These are phyloP conservation scores for Paecilomyces dactylethromorphus DNA, from an alignment of 2,329 filamentous ascomycete genomes.

Conservation along the genomic window DNA sequence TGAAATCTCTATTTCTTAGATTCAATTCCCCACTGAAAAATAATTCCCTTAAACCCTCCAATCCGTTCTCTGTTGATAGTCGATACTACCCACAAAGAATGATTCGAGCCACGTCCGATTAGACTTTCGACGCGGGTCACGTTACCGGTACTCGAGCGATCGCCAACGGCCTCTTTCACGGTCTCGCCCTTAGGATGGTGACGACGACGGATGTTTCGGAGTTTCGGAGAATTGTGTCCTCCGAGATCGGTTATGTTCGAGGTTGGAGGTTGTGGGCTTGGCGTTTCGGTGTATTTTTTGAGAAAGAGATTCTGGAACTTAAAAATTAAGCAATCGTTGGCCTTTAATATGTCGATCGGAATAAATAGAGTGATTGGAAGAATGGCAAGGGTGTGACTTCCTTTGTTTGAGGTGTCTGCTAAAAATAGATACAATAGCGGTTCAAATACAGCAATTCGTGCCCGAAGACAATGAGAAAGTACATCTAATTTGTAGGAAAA, in stretches of 20 bases:
- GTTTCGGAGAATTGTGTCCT: not conserved
- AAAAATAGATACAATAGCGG: no score
- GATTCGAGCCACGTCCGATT: slow-evolving; percentile 10
- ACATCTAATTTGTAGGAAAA: not conserved
- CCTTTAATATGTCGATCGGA: no score
- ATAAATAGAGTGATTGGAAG: not conserved
- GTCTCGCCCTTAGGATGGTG: not conserved
- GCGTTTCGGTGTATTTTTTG: not conserved
- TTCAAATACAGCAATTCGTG: no score
- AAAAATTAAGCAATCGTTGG: no score
- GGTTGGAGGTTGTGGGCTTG: not conserved
- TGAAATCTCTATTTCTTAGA: not conserved
- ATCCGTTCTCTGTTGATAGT: not conserved
- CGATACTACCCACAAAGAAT: not conserved
- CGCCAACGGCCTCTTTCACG: not conserved
- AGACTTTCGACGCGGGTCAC: slow-evolving; percentile 11
- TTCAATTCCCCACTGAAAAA: not conserved
- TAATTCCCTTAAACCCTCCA: not conserved
- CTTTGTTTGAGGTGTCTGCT: no score
- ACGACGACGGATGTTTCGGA: not conserved
- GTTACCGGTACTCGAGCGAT: no score
- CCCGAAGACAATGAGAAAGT: not conserved
- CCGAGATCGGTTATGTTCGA: not conserved
- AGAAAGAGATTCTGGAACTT: not conserved
- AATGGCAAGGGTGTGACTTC: no score